A percentile compares a stretch with the other conserved stretches of the same genome.
phyloP scores from a whole-genome alignment of 306 rosid genomes.

The Ochetophila trinervis region DNA sequence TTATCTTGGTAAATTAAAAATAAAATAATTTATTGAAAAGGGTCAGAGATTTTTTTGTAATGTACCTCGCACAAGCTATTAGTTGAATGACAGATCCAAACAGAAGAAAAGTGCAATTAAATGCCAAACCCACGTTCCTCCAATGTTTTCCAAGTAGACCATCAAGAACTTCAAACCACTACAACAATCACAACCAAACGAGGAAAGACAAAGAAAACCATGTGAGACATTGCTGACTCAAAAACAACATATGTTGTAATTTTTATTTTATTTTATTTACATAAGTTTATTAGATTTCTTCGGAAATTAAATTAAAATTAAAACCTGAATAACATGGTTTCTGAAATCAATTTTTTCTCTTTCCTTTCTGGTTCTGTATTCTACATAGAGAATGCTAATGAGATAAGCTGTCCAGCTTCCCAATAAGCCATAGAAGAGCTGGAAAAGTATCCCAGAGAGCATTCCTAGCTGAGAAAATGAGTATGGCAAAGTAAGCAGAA shows the following conservation, averaged over 20 bases:
- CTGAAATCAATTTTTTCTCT: constrained; percentile 92
- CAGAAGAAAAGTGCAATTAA: constrained; percentile 96
- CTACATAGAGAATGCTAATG: constrained; percentile 84
- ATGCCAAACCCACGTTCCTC: constrained; percentile 98
- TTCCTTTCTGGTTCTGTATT: constrained; percentile 94
- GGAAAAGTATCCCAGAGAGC: constrained; percentile 88
- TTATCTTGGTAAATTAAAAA: constrained; percentile 13
- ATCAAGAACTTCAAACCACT: constrained; percentile 99
- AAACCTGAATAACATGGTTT: constrained; percentile 92
- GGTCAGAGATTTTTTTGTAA: constrained; percentile 24
- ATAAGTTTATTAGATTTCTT: too few species aligned
- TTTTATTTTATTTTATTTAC: too few species aligned
- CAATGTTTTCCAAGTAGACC: constrained; percentile 95
- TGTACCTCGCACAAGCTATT: constrained; percentile 97
- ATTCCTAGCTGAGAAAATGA: constrained; percentile 95
- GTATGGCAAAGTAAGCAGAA: constrained; percentile 89
- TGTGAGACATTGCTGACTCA: constrained; percentile 21
- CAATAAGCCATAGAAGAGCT: constrained; percentile 78
- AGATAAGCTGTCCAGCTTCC: constrained; percentile 99
- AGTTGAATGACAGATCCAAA: constrained; percentile 99
- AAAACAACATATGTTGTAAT: too few species aligned
- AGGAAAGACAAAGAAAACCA: constrained; percentile 12
- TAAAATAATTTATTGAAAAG: constrained; percentile 18
- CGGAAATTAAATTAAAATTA: neutral
- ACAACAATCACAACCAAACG: neutral